A percentile compares a stretch with the other conserved stretches of the same genome.
phyloP scores from a whole-genome alignment of 768 basidiomycete genomes.

The Pisolithus sp. region DNA sequence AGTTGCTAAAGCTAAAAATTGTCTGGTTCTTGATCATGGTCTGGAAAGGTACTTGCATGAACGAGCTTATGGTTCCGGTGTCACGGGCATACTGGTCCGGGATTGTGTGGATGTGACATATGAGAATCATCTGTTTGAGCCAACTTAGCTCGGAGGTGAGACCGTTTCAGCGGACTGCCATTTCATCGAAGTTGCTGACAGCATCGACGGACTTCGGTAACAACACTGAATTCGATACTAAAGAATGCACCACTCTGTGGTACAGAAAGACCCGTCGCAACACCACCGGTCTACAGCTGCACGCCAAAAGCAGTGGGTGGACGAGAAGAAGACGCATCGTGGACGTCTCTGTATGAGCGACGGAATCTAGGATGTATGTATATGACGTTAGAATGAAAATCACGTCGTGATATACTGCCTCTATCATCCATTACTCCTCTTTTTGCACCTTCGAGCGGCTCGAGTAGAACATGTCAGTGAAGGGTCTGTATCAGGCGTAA shows the following conservation, averaged over 20 bases:
- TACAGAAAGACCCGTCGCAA: constrained; percentile 33
- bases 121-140: constrained; percentile 12
- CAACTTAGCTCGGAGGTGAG: constrained; percentile 8
- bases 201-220: constrained; percentile 55
- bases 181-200: neutral
- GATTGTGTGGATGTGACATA: neutral
- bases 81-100: neutral
- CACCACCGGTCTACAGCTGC: constrained; percentile 28
- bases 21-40: too few relatives aligned
- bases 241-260: constrained; percentile 50
- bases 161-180: neutral
- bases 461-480: too few relatives aligned
- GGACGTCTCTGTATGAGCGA: neutral
- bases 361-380: too few relatives aligned
- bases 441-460: too few relatives aligned
- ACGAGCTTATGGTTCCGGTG: constrained; percentile 39
- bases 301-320: constrained; percentile 38
- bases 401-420: too few relatives aligned
- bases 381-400: too few relatives aligned
- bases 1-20: too few relatives aligned
- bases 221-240: constrained; percentile 70
- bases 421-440: too few relatives aligned
- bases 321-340: constrained; percentile 18
- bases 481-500: too few relatives aligned
- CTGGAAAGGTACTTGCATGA: constrained; percentile 56